Conservation (phyloP, 225 moss, liverwort and hornwort genomes). For the Lunularia cruciata region DNA sequence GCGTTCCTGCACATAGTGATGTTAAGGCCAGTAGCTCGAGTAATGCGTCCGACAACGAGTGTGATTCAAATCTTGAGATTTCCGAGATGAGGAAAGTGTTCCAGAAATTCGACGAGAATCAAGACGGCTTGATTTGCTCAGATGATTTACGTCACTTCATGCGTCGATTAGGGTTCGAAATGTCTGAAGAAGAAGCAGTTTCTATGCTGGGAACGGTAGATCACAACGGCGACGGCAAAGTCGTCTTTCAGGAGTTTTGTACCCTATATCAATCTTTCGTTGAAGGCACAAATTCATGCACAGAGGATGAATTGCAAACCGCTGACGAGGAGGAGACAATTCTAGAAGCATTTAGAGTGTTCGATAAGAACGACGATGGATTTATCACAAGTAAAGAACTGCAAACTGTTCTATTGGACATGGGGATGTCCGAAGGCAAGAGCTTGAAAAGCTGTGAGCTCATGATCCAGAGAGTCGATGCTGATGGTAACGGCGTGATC, state of each 20-base stretch:
- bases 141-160: constrained; percentile 20
- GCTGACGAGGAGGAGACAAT: constrained; percentile 28
- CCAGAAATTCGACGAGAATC: constrained; percentile 34
- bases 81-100: constrained; percentile 42
- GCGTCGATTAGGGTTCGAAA: constrained; percentile 23
- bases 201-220: constrained; percentile 23
- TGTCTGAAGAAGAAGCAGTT: constrained; percentile 22
- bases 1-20: too few species aligned
- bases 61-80: not conserved
- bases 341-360: constrained; percentile 35
- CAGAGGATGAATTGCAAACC: too few species aligned
- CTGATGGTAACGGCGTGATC: constrained; percentile 35
- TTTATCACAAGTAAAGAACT: constrained; percentile 35
- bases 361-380: constrained; percentile 42
- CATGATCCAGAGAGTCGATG: constrained; percentile 42
- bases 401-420: constrained; percentile 29
- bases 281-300: too few species aligned
- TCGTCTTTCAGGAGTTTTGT: constrained; percentile 43
- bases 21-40: too few species aligned
- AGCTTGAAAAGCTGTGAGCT: constrained; percentile 27
- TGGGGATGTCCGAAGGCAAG: constrained; percentile 27
- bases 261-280: constrained; percentile 25
- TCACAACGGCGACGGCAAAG: constrained; percentile 22
- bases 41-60: too few species aligned
- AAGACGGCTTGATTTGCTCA: constrained; percentile 35